These are phyloP conservation scores for Colletotrichum sp. DNA, from an alignment of 2,329 filamentous ascomycete species.

Conservation along the genomic window DNA sequence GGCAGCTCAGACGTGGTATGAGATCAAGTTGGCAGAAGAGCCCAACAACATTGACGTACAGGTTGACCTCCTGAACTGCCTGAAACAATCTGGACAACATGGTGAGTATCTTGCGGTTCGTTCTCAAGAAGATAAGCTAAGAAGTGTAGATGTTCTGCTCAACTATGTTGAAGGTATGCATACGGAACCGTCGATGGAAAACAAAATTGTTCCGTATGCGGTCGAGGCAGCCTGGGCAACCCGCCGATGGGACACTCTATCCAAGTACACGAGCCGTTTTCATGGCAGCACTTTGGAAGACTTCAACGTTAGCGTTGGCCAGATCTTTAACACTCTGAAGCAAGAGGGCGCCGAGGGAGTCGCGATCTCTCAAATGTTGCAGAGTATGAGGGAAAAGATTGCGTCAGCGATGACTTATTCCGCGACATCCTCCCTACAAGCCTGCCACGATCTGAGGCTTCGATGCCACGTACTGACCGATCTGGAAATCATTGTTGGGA, in stretches of 20 bases:
- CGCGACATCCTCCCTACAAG: slow-evolving; percentile 79
- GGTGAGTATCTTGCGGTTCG: slow-evolving; percentile 56
- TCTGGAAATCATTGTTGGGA: slow-evolving; percentile 75
- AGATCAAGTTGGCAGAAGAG: slow-evolving; percentile 82
- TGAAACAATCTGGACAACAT: slow-evolving; percentile 95
- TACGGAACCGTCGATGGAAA: slow-evolving; percentile 53
- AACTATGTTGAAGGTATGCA: slow-evolving; percentile 85
- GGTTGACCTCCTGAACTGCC: slow-evolving; percentile 81
- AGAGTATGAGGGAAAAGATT: slow-evolving; percentile 71
- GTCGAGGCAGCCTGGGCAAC: slow-evolving; percentile 93
- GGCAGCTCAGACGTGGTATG: slow-evolving; percentile 97
- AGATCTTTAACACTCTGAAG: slow-evolving; percentile 63
- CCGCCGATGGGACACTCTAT: slow-evolving; percentile 78
- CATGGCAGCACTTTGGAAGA: slow-evolving; percentile 61
- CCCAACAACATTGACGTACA: slow-evolving; percentile 81
- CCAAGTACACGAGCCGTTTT: slow-evolving; percentile 66
- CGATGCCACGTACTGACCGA: slow-evolving; percentile 89
- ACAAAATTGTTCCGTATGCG: slow-evolving; percentile 79
- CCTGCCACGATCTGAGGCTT: slow-evolving; percentile 84
- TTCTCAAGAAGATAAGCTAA: background rate
- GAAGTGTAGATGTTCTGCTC: slow-evolving; percentile 74
- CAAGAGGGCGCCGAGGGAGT: slow-evolving; percentile 51
- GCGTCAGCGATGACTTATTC: slow-evolving; percentile 77
- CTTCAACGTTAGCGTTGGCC: slow-evolving; percentile 83
- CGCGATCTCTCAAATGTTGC: slow-evolving; percentile 62